These are phyloP conservation scores for Linnemannia hyalina DNA, from an alignment of 192 early-diverging fungal species.

Conservation along the genomic window DNA sequence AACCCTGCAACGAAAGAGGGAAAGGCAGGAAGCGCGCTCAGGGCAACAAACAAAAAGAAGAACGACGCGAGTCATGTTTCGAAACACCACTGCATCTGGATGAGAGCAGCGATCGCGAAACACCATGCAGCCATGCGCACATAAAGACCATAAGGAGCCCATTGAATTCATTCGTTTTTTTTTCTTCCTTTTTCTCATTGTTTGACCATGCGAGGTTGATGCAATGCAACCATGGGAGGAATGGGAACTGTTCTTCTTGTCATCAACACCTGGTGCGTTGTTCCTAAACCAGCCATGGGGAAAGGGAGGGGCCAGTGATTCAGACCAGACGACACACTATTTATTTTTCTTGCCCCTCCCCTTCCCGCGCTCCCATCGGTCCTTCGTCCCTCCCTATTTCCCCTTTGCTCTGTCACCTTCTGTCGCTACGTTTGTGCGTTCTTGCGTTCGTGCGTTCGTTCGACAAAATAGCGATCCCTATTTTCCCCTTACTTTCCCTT, in stretches of 20 bases:
- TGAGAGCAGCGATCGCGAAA: not conserved
- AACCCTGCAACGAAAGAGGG: no score
- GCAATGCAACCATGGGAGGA: not conserved
- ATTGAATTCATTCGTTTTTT: not conserved
- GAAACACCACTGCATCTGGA: not conserved
- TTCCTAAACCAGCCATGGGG: not conserved
- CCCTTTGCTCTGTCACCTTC: not conserved
- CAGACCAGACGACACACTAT: not conserved
- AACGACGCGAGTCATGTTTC: not conserved
- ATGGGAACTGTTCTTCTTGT: not conserved
- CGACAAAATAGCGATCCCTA: slow-evolving; percentile 10
- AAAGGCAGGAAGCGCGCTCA: not conserved
- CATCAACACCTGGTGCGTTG: not conserved
- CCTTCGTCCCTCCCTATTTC: not conserved
- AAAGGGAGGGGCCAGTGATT: not conserved
- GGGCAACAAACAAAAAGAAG: slow-evolving; percentile 1
- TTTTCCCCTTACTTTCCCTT: not conserved
- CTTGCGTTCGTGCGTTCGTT: not conserved
- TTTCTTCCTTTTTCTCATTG: not conserved
- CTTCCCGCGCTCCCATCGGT: not conserved
- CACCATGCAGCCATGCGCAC: not conserved
- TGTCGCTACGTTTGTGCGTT: no score
- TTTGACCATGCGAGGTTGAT: not conserved
- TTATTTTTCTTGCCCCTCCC: not conserved
- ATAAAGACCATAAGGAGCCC: not conserved